Base-by-base conservation (phyloP, 1,284 basidiomycete species). In the Marasmius sp. region DNA sequence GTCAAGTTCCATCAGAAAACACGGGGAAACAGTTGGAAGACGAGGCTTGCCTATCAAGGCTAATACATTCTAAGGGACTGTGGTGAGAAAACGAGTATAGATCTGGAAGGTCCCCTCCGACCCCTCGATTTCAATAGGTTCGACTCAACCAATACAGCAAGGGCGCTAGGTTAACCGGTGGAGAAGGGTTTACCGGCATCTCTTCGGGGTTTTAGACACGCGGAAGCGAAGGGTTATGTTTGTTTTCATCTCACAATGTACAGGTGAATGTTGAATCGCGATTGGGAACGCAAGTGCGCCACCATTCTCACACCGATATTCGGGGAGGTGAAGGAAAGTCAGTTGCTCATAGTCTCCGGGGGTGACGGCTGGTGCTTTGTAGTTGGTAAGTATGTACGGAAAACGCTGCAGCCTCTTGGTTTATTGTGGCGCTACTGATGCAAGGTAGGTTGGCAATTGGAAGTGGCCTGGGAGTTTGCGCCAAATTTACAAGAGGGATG, bases 1-100 rank as follows among this genome's bases (percentile, higher is more conserved):
- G 36, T n/a, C 36, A 54, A 38, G 34, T 36, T 33, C 50, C 52
- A 54, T 54, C 52, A 54, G 52, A 54, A 54, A 54, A 37, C 43
- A 45, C 45, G 20, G 20, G 16, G 16, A n/a, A 12, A n/a, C n/a
- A n/a, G 14, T 33, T 14, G 5, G 18, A 36, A n/a, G 34, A n/a
- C n/a, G n/a, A 33, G 37, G 37, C 34, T 36, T 54, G 52, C 52
- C 48, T 49, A 49, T 49, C 52, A 54, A 33, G 37, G 34, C 52
- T 37, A 18, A 36, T 36, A 6, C 52, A 37, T 54, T 18, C 12
- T 33, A 52, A 52, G n/a, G 9, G 52, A 36, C 10, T 38, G 33
- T 51, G 50, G 50, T 27, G 27, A 27, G 50, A 33, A 51, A 33
- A 36, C 27, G 34, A 27, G 33, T 14, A 9, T 18, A 16, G 50